Evolutionary conservation across 208 protist genomes (phyloP), one percentile per base, ranked within the genome.

Genomic region (Leptomonas seymouri): DNA sequence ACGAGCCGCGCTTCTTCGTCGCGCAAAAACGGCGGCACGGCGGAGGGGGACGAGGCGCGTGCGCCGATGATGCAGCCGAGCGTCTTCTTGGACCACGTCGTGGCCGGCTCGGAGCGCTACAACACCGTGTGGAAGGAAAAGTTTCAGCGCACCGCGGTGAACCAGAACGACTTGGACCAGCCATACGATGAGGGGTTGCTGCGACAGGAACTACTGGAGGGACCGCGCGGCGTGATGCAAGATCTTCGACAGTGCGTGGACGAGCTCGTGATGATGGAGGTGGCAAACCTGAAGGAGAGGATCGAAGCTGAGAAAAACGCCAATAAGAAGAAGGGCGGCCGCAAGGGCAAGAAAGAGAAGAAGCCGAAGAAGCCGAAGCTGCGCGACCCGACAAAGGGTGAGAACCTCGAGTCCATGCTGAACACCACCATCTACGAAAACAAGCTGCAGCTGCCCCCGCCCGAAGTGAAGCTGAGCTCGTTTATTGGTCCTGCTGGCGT

Each of bases 211-310:
- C 81, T 98, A 21, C 70, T 98, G 60, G 83, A 93, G 45, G 93
- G 95, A 7, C 86, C 91, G 3, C 80, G 84, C 21, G 96, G 95
- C 15, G 80, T 98, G 21, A 92, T 97, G 81, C 73, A 86, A 25
- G 84, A 97, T 39, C 74, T 98, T 46, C 89, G 97, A 31, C 68
- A 64, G 54, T 86, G 91, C 67, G 96, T 98, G 4, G 95, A 98
- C 66, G 76, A 94, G 81, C 82, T 97, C n/a, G 89, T 98, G 44
- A 76, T 85, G 69, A 81, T 94, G 54, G 95, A 98, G 79, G 89
- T 98, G 28, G 55, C 69, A 20, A 98, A 98, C 78, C 62, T 98
- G 30, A 93, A 96, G 83, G 86, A 81, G 55, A 66, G 81, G 21
- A 42, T 98, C 9, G 93, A 96, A 70, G 78, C 76, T 54, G 91